Base-by-base conservation (phyloP, 1,284 basidiomycete genomes). In the Puccinia triticina region DNA sequence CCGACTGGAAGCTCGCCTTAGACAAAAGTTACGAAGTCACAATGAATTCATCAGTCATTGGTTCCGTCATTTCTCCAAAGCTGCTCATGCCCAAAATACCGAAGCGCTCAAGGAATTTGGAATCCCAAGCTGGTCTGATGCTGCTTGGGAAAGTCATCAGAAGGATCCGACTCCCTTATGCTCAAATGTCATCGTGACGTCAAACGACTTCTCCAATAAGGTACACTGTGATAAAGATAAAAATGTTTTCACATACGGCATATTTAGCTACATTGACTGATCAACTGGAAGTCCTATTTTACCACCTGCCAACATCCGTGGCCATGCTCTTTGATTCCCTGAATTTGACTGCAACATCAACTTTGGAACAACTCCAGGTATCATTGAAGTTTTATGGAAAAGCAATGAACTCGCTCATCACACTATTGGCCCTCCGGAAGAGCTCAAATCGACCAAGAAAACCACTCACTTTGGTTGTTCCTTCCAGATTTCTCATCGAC, bases 71-170 rank as follows among this genome's bases (percentile, higher is more conserved):
- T 71, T 71, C 43, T 71, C 67, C 16, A 18, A 71, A 10, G 40
- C n/a, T 5, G 67, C 46, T 26, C 26, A 2, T 48, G 43, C 37
- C 12, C 3, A 46, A n/a, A 71, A 71, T n/a, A 12, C 1, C 2
- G 1, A 16, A 18, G 40, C 12, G 2, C 40, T 71, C 3, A 14
- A 71, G 26, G 34, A 50, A n/a, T 71, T 71, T 71, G 67, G 67
- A 29, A 46, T 71, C 3, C 67, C 67, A 16, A 71, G 67, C 23
- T 71, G 67, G 67, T 71, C 67, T 46, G 67, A 71, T 48, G n/a
- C n/a, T 3, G 12, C 14, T 8, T 71, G 67, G 67, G 40, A 46
- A 46, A 26, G n/a, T 7, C 12, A 23, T 16, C 4, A 29, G 8
- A 71, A 71, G 4, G 43, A 71, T 37, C 40, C 37, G 7, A 23